A percentile compares a stretch with the other conserved stretches of the same genome.
phyloP scores from a whole-genome alignment of 306 rosid genomes.

The Rosa multiflora region DNA sequence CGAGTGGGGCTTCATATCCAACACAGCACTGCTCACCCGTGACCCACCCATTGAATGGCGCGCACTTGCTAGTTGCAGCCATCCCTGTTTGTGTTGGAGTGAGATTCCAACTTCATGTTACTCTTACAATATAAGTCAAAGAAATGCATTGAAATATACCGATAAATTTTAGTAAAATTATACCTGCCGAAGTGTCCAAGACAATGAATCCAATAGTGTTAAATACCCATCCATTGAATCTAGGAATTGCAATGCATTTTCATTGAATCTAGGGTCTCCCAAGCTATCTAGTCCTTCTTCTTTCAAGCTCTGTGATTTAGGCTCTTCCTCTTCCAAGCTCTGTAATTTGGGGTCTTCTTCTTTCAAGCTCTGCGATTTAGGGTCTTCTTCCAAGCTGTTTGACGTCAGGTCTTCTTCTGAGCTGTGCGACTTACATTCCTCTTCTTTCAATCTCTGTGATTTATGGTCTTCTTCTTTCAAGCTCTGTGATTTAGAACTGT shows the following conservation, averaged over 20 bases:
- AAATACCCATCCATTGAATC: constrained; percentile 68
- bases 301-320: not conserved
- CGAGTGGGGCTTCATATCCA: constrained; percentile 68
- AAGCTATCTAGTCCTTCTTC: not conserved
- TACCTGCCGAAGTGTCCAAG: constrained; percentile 76
- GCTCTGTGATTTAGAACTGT: no score
- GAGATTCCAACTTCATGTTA: constrained; percentile 1
- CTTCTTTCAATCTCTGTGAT: constrained; percentile 28
- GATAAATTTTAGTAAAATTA: not conserved
- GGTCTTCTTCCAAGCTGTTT: constrained; percentile 26
- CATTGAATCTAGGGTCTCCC: constrained; percentile 27
- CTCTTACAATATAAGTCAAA: not conserved
- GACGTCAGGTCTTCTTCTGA: constrained; percentile 8
- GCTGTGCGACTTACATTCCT: constrained; percentile 11
- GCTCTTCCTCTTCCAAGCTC: constrained; percentile 16
- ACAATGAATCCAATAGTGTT: constrained; percentile 48
- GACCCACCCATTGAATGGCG: constrained; percentile 88
- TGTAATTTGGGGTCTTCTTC: not conserved
- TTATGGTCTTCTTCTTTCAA: not conserved
- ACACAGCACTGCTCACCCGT: constrained; percentile 59
- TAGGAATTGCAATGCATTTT: constrained; percentile 55
- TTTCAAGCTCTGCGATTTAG: constrained; percentile 2
- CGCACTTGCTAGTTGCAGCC: constrained; percentile 88
- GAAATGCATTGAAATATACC: not conserved
- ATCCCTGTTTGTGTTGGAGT: constrained; percentile 52